Base-by-base conservation (phyloP, 495 filamentous ascomycete genomes). In the Aspergillus homomorphus region DNA sequence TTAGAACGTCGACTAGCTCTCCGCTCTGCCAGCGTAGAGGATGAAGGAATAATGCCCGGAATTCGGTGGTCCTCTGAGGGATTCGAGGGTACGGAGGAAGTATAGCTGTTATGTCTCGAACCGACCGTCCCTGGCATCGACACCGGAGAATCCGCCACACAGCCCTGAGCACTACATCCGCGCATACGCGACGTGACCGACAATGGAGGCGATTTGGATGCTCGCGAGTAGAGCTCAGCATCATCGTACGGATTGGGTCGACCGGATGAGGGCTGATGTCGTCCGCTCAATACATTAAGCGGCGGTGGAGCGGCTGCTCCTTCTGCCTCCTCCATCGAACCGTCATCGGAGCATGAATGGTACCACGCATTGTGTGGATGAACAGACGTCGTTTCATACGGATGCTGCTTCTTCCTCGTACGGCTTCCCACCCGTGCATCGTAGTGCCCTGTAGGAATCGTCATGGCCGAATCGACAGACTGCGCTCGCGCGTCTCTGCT, bases 111-210 rank as follows among this genome's bases (percentile, higher is more conserved):
- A 43, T 71, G 70, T 65, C 64, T 66, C 0, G 76, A 77, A 45
- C 69, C 72, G 24, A 65, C 62, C 10, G 69, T 72, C 16, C 62
- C 67, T 4, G 67, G 66, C 19, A 69, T 56, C 4, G 69, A 73
- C 2, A 64, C 53, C 7, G 64, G 51, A 14, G 65, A 60, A 4
- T 73, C 70, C 10, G 69, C 70, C 10, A 58, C 51, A 14, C 60
- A 65, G 52, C 72, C 76, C 56, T 77, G 74, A 6, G 57, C 50
- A 42, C 76, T 78, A 51, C 62, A 61, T 14, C 69, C 70, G n/a
- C 76, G 73, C 76, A 78, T 78, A n/a, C 72, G 69, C 12, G 74
- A 73, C 0, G 76, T 78, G 4, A 77, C 67, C 0, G 76, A 75
- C 20, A 78, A 61, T 12, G 74, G 73, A 7, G 74, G 70, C 1